A percentile compares a stretch with the other conserved stretches of the same genome.
phyloP scores from a whole-genome alignment of 78 protist species.

The Isochrysis galbana region DNA sequence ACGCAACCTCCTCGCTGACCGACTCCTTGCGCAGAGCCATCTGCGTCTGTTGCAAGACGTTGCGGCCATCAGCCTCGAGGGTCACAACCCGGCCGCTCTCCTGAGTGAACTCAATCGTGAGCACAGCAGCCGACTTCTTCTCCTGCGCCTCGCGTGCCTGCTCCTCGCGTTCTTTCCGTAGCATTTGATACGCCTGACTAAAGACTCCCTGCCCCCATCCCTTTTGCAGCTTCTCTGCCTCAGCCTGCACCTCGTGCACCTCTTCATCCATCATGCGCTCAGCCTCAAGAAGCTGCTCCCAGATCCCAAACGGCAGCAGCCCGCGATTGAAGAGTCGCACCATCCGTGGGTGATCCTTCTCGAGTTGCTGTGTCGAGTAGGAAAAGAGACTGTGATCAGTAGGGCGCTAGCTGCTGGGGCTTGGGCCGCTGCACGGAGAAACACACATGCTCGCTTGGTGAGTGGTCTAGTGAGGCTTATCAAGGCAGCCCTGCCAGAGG shows the following conservation, averaged over 20 bases:
- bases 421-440: no score
- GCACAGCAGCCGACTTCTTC: not conserved
- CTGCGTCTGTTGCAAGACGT: not conserved
- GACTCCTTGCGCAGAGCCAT: not conserved
- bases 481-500: no score
- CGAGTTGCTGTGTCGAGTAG: not conserved
- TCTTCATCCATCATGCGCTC: not conserved
- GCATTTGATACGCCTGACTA: slow-evolving; percentile 4
- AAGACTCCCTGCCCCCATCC: slow-evolving; percentile 9
- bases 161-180: not conserved
- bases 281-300: slow-evolving; percentile 1
- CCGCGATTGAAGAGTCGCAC: not conserved
- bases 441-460: no score
- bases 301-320: not conserved
- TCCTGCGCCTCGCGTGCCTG: not conserved
- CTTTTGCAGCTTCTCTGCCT: slow-evolving; percentile 6
- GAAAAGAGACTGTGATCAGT: no score
- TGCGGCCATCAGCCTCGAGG: not conserved
- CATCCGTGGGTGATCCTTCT: not conserved
- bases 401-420: no score
- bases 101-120: not conserved
- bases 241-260: not conserved
- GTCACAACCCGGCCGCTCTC: not conserved
- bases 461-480: no score
- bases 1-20: not conserved